Evolutionary conservation across 73 alveolate species (phyloP), one percentile per base, ranked within the genome.

Genomic region (Paramecium biaurelia): DNA sequence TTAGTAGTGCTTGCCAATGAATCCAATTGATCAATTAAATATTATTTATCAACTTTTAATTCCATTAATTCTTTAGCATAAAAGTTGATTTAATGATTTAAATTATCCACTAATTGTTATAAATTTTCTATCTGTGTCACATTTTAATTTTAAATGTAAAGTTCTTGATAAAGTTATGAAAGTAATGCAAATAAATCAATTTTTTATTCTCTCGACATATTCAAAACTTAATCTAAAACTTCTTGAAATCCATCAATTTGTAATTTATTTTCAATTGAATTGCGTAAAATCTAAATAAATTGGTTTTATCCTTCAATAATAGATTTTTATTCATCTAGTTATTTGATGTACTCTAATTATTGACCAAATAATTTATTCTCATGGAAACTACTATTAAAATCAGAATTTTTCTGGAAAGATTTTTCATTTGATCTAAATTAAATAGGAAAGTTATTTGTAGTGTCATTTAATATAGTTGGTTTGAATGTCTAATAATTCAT

Each of bases 181-280:
- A 79, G 23, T 24, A 79, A 47, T 1, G 90, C 72, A 47, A 79
- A 79, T 42, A 79, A 30, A 79, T 79, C 90, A n/a, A 79, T 41
- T 45, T 79, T 42, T 79, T 79, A 79, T 45, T 79, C 90, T 79
- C 90, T 79, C 7, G 90, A 79, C 90, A 79, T 79, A 38, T 79
- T 63, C 56, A 30, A 79, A 21, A 79, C 45, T 79, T 79, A 47
- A 43, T 41, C 26, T 18, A 79, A 23, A 37, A 79, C 56, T 9
- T 18, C 11, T 24, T 79, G 4, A 23, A 79, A 45, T 30, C 56
- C 90, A 24, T 79, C 90, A 7, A 30, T 43, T 79, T 41, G 30
- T 6, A 79, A 43, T 14, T 79, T 79, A 30, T 24, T 24, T 47
- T 79, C 90, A 18, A 79, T 43, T 20, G 90, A 41, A 45, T 79